Evolutionary conservation across 495 filamentous ascomycete species (phyloP), one percentile per base, ranked within the genome.

Genomic region (Bacidia rubella): DNA sequence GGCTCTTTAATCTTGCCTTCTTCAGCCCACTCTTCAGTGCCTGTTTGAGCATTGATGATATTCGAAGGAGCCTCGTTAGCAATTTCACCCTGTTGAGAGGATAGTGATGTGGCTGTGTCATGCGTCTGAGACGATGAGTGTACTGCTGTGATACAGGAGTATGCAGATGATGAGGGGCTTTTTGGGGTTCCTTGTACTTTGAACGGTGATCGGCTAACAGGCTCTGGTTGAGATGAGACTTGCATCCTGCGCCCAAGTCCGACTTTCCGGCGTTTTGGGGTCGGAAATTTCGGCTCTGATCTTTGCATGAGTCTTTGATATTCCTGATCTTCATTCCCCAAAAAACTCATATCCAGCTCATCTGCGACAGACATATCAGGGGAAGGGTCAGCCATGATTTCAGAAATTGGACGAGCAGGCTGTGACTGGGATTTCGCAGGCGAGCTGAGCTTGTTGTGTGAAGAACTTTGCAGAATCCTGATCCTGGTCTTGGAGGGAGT

Each of bases 371-470:
- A 60, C 22, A 60, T 62, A 38, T 66, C 62, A 26, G 72, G 72
- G 4, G 71, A 70, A 38, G 60, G 61, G 38, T 75, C 69, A 0
- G 64, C 65, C 3, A 68, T 70, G 56, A 76, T 75, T 20, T 74
- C 70, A 7, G 70, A 68, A 46, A 76, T 55, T 32, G 64, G 62
- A 41, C 70, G 17, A 69, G 66, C 39, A 68, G 70, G 27, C 65
- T 63, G 29, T 38, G 47, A 50, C 19, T 32, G 47, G 19, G 67
- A 68, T 43, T 71, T 73, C 9, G 63, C 70, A 7, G 72, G 54
- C 12, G 57, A 55, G 4, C 7, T 12, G 12, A 32, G 11, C 44
- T 29, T 49, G 24, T 24, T 32, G 20, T 44, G 48, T 39, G 26
- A 38, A 26, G 23, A 43, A 7, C 26, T 17, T 23, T 43, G 47